phyloP scores from a whole-genome alignment of 345 rosid species.

The Gossypium stocksii region DNA sequence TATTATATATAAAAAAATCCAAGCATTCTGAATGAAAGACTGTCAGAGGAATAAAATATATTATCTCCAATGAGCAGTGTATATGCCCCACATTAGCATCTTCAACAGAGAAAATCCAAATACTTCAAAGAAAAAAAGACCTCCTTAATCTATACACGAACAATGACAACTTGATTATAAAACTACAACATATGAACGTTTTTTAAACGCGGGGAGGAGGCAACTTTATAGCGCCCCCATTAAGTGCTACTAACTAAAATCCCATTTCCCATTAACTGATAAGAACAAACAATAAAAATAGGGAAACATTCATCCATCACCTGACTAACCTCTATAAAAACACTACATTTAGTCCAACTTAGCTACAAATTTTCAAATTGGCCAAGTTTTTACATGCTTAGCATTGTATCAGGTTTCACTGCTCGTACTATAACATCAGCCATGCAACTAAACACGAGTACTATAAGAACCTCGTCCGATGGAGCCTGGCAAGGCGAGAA shows the following conservation, averaged over 20 bases:
- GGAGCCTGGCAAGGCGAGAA: slow-evolving; percentile 50
- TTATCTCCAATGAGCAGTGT: too few relatives aligned
- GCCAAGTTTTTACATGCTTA: background rate
- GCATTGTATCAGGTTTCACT: background rate
- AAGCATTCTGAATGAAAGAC: too few relatives aligned
- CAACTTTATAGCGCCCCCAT: background rate
- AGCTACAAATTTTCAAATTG: background rate
- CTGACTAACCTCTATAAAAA: background rate
- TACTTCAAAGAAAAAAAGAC: too few relatives aligned
- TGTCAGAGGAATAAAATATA: too few relatives aligned
- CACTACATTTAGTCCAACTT: background rate
- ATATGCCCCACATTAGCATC: too few relatives aligned
- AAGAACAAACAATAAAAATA: background rate
- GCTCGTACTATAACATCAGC: background rate
- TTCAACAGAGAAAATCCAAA: too few relatives aligned
- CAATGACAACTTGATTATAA: too few relatives aligned
- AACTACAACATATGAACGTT: too few relatives aligned
- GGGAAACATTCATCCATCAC: background rate
- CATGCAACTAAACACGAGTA: background rate
- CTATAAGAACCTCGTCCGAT: background rate
- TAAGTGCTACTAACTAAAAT: background rate
- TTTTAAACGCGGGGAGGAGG: too few relatives aligned
- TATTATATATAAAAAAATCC: too few relatives aligned
- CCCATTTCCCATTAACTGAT: background rate
- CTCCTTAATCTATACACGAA: too few relatives aligned